A percentile compares a stretch with the other conserved stretches of the same genome.
Evolutionary conservation across 2,329 filamentous ascomycete species (phyloP).

Genomic region (Cladorrhinum sp.): DNA sequence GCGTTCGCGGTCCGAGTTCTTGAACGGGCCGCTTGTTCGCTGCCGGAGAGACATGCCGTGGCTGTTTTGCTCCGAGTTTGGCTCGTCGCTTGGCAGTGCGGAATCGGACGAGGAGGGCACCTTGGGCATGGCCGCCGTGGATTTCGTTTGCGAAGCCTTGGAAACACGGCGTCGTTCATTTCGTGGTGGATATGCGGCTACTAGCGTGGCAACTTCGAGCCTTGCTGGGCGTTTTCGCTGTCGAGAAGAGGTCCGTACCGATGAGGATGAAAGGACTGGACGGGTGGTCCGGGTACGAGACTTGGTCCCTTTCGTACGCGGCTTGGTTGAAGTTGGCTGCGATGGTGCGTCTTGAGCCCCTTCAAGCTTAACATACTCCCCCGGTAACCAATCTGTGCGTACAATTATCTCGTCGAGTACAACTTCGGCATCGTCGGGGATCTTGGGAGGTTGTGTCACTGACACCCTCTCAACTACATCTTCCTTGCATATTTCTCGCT

Average conservation of each 20-base stretch:
- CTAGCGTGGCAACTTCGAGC: neutral
- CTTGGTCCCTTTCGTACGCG: neutral
- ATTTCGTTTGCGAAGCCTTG: neutral
- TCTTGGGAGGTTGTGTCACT: neutral
- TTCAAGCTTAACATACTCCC: neutral
- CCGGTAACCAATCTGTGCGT: neutral
- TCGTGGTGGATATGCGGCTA: neutral
- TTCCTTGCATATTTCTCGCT: neutral
- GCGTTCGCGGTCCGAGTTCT: neutral
- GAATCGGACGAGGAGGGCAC: neutral
- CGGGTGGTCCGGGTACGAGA: neutral
- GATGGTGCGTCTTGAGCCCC: neutral
- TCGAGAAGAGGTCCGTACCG: neutral
- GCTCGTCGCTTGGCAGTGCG: neutral
- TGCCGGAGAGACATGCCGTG: neutral
- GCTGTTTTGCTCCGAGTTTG: neutral
- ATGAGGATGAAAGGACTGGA: neutral
- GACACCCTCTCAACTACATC: neutral
- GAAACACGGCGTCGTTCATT: neutral
- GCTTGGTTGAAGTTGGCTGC: neutral
- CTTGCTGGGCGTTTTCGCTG: neutral
- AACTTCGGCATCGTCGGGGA: neutral
- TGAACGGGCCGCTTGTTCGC: neutral
- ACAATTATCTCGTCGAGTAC: neutral
- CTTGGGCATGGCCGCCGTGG: too few relatives aligned